phyloP scores from a whole-genome alignment of 2,329 filamentous ascomycete genomes.

The Bertia moriformis region DNA sequence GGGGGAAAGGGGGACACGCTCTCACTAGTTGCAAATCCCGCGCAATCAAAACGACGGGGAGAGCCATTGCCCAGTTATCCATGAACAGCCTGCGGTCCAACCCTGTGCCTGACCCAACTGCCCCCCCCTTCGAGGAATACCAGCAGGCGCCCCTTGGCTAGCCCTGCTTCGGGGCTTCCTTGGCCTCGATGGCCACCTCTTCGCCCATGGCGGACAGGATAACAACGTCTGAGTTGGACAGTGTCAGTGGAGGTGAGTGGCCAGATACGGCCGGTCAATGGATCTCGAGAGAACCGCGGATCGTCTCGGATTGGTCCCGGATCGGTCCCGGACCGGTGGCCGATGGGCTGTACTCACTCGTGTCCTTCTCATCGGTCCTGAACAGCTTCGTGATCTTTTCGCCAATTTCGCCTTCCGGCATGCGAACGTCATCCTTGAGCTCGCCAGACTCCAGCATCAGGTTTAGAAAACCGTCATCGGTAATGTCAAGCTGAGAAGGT shows the following conservation, averaged over 20 bases:
- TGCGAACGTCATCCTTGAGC: constrained; percentile 91
- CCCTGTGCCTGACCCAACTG: constrained; percentile 1
- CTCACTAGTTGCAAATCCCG: no score
- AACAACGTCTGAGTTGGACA: constrained; percentile 54
- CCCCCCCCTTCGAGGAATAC: neutral
- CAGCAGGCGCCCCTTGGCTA: neutral
- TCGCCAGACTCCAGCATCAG: constrained; percentile 80
- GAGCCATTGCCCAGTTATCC: neutral
- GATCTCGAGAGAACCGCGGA: no score
- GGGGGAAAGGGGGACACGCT: no score
- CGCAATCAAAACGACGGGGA: no score
- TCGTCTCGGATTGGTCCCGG: neutral
- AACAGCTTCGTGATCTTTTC: constrained; percentile 75
- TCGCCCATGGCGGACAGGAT: constrained; percentile 94
- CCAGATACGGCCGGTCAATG: constrained; percentile 3
- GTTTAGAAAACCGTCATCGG: constrained; percentile 85
- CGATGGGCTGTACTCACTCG: no score
- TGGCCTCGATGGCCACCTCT: constrained; percentile 80
- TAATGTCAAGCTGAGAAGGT: constrained; percentile 61
- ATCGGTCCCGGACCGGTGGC: constrained; percentile 2
- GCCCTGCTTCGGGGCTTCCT: constrained; percentile 69
- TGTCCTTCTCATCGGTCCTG: constrained; percentile 77
- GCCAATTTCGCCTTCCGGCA: constrained; percentile 79
- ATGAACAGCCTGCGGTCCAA: neutral
- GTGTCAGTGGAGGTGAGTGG: neutral